Evolutionary conservation across 495 filamentous ascomycete species (phyloP).

Genomic region (Schizothecium vesticola): DNA sequence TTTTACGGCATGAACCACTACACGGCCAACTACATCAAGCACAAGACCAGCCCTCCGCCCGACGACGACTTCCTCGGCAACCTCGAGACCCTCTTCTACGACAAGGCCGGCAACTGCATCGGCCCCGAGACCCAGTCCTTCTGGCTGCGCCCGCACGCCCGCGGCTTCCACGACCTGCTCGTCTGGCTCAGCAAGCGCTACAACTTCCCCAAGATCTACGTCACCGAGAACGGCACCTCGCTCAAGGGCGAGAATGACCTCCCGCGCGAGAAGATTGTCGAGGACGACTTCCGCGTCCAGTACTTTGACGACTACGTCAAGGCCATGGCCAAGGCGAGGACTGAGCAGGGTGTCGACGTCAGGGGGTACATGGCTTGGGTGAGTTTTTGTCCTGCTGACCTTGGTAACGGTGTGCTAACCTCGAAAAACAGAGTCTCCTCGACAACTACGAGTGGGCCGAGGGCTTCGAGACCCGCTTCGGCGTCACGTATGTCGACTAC

Average conservation of each 20-base stretch:
- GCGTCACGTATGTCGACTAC: slow-evolving; percentile 74
- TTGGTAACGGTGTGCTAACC: background rate
- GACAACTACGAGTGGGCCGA: slow-evolving; percentile 71
- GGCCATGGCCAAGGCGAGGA: slow-evolving; percentile 62
- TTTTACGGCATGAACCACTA: slow-evolving; percentile 87
- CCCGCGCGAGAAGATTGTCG: slow-evolving; percentile 58
- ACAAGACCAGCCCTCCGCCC: slow-evolving; percentile 52
- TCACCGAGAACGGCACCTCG: slow-evolving; percentile 77
- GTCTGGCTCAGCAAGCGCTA: slow-evolving; percentile 77
- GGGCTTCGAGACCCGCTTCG: slow-evolving; percentile 79
- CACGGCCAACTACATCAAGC: slow-evolving; percentile 75
- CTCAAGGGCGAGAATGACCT: slow-evolving; percentile 75
- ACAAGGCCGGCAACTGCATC: slow-evolving; percentile 63
- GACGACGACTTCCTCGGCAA: slow-evolving; percentile 67
- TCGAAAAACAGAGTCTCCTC: slow-evolving; percentile 56
- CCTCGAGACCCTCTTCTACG: slow-evolving; percentile 60
- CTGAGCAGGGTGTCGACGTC: slow-evolving; percentile 65
- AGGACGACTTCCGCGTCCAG: slow-evolving; percentile 69
- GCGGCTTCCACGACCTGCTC: slow-evolving; percentile 70
- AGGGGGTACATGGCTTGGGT: slow-evolving; percentile 66
- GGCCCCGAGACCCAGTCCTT: slow-evolving; percentile 70
- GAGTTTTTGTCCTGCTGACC: background rate
- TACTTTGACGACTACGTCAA: slow-evolving; percentile 70
- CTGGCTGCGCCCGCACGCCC: slow-evolving; percentile 66
- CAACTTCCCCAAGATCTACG: slow-evolving; percentile 66